Conservation (phyloP, 2,329 filamentous ascomycete genomes). For the Stachybotrys chlorohalonatus region DNA sequence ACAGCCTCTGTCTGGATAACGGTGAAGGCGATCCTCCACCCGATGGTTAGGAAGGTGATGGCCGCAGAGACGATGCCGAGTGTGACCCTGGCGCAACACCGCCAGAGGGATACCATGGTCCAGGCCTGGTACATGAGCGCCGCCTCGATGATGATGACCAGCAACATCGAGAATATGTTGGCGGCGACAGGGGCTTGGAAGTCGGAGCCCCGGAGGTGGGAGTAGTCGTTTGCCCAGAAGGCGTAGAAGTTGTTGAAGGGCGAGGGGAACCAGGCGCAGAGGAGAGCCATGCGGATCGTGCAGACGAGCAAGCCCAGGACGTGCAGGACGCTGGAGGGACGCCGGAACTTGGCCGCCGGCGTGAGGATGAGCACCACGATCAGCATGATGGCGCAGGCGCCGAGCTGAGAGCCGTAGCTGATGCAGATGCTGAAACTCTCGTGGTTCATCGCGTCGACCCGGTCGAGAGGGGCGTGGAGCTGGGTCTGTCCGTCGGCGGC, state of each 20-base stretch:
- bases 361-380: slow-evolving; percentile 60
- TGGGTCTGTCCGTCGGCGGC: slow-evolving; percentile 18
- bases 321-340: slow-evolving; percentile 59
- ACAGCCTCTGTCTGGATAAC: slow-evolving; percentile 26
- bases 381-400: slow-evolving; percentile 56
- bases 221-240: slow-evolving; percentile 45
- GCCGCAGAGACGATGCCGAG: slow-evolving; percentile 12
- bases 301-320: slow-evolving; percentile 49
- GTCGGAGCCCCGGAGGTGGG: slow-evolving; percentile 30
- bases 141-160: slow-evolving; percentile 34
- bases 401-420: slow-evolving; percentile 63
- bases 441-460: slow-evolving; percentile 22
- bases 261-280: slow-evolving; percentile 51
- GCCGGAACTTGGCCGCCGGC: slow-evolving; percentile 52
- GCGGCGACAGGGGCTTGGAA: slow-evolving; percentile 26
- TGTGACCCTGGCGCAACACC: slow-evolving; percentile 17
- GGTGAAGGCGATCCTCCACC: slow-evolving; percentile 22
- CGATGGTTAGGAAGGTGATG: slow-evolving; percentile 22
- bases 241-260: slow-evolving; percentile 54
- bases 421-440: slow-evolving; percentile 33
- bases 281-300: slow-evolving; percentile 47
- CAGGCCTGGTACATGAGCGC: slow-evolving; percentile 44
- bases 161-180: slow-evolving; percentile 31
- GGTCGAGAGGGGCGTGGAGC: slow-evolving; percentile 20
- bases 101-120: slow-evolving; percentile 43